A percentile compares a stretch with the other conserved stretches of the same genome.
Conservation (phyloP, 1,284 basidiomycete species). For the Microbotryomycetes sp. region DNA sequence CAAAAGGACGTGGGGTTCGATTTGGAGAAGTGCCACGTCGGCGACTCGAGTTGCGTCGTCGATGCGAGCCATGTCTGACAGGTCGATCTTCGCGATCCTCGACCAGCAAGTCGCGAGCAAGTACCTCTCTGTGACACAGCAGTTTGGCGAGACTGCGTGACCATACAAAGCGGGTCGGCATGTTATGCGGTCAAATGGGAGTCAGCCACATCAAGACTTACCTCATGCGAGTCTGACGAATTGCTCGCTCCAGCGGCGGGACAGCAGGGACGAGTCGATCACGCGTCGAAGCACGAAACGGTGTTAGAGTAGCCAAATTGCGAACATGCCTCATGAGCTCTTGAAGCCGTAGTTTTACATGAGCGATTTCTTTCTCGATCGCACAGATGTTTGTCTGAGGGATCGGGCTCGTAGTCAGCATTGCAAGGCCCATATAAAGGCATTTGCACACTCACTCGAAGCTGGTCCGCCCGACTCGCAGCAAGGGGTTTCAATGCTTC, state of each 20-base stretch:
- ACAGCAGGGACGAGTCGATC: slow-evolving; percentile 62
- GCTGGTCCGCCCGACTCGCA: slow-evolving; percentile 10
- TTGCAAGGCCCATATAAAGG: not conserved
- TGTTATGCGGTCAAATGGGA: no score
- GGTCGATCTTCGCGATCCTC: slow-evolving; percentile 54
- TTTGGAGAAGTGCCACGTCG: not conserved
- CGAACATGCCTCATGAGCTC: slow-evolving; percentile 64
- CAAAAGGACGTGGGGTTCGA: not conserved
- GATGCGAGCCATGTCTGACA: slow-evolving; percentile 19
- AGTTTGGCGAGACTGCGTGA: slow-evolving; percentile 54
- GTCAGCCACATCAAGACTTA: slow-evolving; percentile 1
- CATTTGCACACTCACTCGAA: slow-evolving; percentile 14
- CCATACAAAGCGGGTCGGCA: no score
- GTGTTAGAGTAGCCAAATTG: slow-evolving; percentile 77
- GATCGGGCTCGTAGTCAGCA: not conserved
- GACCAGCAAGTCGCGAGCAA: slow-evolving; percentile 63
- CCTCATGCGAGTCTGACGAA: slow-evolving; percentile 64
- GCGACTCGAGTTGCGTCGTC: not conserved
- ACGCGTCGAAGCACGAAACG: slow-evolving; percentile 75
- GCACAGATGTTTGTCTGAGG: slow-evolving; percentile 59
- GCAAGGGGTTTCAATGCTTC: not conserved
- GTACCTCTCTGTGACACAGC: slow-evolving; percentile 64
- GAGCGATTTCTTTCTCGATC: slow-evolving; percentile 55
- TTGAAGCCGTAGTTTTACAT: slow-evolving; percentile 60
- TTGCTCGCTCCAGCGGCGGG: slow-evolving; percentile 58